phyloP scores from a whole-genome alignment of 2,329 filamentous ascomycete genomes.

The Microsporum canis region DNA sequence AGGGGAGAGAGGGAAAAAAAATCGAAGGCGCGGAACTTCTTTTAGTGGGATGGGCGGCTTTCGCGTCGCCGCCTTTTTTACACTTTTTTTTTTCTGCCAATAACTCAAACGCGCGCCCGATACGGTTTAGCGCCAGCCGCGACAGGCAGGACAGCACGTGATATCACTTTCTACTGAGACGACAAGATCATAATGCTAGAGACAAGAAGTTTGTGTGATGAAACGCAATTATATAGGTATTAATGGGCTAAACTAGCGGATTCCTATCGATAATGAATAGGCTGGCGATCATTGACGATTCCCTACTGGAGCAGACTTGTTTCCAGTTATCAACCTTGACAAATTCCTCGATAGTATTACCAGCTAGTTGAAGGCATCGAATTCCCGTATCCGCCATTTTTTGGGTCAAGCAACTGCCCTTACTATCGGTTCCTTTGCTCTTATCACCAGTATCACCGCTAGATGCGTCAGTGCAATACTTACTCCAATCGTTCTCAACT shows the following conservation, averaged over 20 bases:
- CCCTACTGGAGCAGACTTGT: neutral
- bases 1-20: neutral
- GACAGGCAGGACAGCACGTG: neutral
- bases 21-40: neutral
- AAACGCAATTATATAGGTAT: neutral
- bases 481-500: conserved; percentile 9
- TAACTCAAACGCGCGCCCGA: neutral
- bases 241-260: neutral
- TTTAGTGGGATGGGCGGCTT: neutral
- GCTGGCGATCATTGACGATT: neutral
- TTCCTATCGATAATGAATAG: neutral
- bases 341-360: neutral
- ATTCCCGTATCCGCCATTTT: neutral
- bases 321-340: neutral
- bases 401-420: neutral
- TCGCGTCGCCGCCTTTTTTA: neutral
- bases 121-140: neutral
- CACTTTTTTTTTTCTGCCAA: neutral
- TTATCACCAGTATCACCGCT: neutral
- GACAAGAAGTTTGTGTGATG: too few relatives aligned
- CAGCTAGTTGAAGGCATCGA: neutral
- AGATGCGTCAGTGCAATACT: neutral
- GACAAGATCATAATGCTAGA: too few relatives aligned
- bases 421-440: neutral
- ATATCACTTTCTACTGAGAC: neutral